Percentiles rank a stretch among this genome's conserved stretches.
phyloP scores from a whole-genome alignment of 495 filamentous ascomycete genomes.

The Penicillium coprophilum region DNA sequence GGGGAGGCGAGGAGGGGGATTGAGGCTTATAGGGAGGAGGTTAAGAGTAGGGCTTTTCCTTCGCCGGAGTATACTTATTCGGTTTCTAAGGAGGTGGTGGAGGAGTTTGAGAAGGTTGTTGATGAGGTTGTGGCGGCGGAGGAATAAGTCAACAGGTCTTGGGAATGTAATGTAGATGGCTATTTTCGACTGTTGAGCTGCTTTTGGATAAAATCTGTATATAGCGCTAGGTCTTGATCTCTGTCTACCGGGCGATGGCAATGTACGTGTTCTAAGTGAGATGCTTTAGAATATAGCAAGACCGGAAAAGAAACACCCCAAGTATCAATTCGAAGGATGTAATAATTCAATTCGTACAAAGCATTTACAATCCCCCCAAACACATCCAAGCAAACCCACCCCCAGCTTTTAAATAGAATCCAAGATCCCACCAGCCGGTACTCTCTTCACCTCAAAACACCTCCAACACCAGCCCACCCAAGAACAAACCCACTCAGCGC shows the following conservation, averaged over 20 bases:
- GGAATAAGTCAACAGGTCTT: background rate
- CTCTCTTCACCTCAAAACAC: slow-evolving; percentile 44
- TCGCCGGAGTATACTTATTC: slow-evolving; percentile 87
- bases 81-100: slow-evolving; percentile 71
- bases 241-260: background rate
- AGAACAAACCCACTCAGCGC: slow-evolving; percentile 50
- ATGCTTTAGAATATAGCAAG: background rate
- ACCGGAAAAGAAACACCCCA: background rate
- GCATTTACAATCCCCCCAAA: slow-evolving; percentile 3
- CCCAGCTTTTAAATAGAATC: background rate
- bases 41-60: slow-evolving; percentile 85
- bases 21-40: slow-evolving; percentile 74
- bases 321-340: background rate
- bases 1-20: slow-evolving; percentile 78
- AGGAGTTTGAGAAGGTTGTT: slow-evolving; percentile 64
- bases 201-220: background rate
- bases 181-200: background rate
- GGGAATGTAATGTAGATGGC: background rate
- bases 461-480: slow-evolving; percentile 50
- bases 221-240: background rate
- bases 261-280: background rate
- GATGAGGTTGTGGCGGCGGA: slow-evolving; percentile 25
- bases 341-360: background rate
- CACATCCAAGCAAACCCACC: background rate
- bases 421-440: background rate